Evolutionary conservation across 2,329 filamentous ascomycete genomes (phyloP), one percentile per base, ranked within the genome.

Genomic region (Ophiostoma perfectum): DNA sequence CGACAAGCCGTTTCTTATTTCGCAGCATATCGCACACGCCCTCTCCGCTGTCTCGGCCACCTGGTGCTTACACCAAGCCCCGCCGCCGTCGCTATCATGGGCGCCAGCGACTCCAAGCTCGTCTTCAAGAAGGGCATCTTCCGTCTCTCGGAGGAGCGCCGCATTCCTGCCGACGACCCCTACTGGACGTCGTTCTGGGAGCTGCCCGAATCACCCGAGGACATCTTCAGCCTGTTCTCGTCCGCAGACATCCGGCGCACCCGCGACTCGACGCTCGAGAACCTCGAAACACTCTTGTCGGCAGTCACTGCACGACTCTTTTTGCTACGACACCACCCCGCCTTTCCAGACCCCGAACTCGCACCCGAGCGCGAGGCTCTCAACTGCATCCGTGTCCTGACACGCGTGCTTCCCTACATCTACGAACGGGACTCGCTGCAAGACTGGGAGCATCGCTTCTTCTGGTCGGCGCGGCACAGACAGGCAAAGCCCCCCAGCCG

Each of bases 181-280:
- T 97, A 97, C 81, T 99, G 95, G 95, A 89, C 90, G 72, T 91
- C 92, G 91, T 98, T 98, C 81, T 98, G 94, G 93, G 92, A 97
- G 78, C 88, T 99, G 60, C 95, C 95, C 71, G 95, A 98, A 79
- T 93, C 93, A 14, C 88, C 92, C 66, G 95, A 98, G 77, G 95
- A 99, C 82, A 89, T 99, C 75, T 98, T 98, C 82, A 96, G 92
- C 76, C 86, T 98, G 70, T 98, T 97, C 80, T 93, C 93, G 49
- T 88, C 93, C 5, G 88, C 89, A 69, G 91, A 96, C 77, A 94
- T 97, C 72, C 91, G 93, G 71, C 88, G 93, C 73, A 93, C 92
- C 63, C 88, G 93, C 76, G 94, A 97, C 78, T 85, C 87, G 74
- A 90, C 93, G 64, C 82, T 96, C 71, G 89, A 91, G 77, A 97